Percentiles rank a stretch among this genome's conserved stretches.
Conservation (phyloP, 2,329 filamentous ascomycete species). For the Penicillium vulpinum region DNA sequence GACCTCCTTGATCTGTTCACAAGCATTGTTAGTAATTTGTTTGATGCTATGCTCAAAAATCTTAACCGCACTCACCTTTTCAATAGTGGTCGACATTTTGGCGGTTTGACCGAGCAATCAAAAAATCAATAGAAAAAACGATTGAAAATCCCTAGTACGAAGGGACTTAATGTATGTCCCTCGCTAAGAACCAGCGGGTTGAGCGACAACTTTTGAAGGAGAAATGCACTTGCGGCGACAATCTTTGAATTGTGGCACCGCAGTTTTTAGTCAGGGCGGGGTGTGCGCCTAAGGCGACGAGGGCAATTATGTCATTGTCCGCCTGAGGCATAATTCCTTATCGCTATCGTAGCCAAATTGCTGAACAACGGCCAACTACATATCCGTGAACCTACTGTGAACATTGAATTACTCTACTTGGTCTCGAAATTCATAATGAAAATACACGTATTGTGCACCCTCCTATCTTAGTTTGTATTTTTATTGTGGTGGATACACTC, state of each 20-base stretch:
- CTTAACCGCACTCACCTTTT: constrained; percentile 74
- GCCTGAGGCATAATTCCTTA: constrained; percentile 12
- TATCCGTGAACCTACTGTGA: no score
- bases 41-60: constrained; percentile 8
- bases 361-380: constrained; percentile 12
- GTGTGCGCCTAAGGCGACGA: constrained; percentile 27
- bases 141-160: neutral
- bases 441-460: neutral
- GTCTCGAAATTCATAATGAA: neutral
- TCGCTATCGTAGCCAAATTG: constrained; percentile 13
- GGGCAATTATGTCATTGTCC: constrained; percentile 22
- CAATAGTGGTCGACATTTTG: constrained; percentile 94
- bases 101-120: constrained; percentile 25
- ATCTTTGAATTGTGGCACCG: constrained; percentile 35
- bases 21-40: constrained; percentile 30
- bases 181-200: constrained; percentile 10
- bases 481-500: neutral
- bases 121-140: constrained; percentile 7
- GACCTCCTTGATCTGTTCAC: constrained; percentile 83
- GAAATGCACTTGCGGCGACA: constrained; percentile 25
- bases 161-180: constrained; percentile 1
- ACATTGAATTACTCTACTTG: neutral
- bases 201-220: constrained; percentile 10
- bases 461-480: neutral
- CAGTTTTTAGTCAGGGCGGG: constrained; percentile 34